Base-by-base conservation (phyloP, 495 filamentous ascomycete species). In the Schizothecium vesticola region DNA sequence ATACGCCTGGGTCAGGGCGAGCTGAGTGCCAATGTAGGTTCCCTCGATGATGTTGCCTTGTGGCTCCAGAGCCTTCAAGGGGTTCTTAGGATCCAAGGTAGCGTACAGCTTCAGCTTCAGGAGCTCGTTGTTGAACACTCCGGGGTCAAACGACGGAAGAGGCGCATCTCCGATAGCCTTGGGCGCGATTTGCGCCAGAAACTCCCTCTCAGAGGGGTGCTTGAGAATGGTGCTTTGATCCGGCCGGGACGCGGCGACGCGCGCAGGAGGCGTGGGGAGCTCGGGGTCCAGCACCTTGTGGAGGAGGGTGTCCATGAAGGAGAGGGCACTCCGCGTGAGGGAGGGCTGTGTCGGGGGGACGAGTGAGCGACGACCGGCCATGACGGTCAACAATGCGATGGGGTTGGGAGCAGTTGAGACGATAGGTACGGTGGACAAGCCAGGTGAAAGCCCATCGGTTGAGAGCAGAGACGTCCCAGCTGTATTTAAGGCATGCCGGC, bases 1-100 rank as follows among this genome's bases (percentile, higher is more conserved):
- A 65, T 81, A 81, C 1, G 76, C 69, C 67, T 82, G 74, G 0
- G 78, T 81, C 55, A 82, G 61, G 7, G 80, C 80, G 3, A 80
- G 64, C 61, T 81, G 77, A 0, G 80, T 82, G 4, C 80, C 80
- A 22, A 72, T 61, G 60, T 80, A 81, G 7, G 72, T 74, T 1
- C 76, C 77, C 60, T 75, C 62, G 23, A 25, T 55, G 19, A 79
- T 72, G 22, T 76, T 72, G 8, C 73, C 76, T 59, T 74, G 62
- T 6, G 75, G 74, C 56, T 68, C 67, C 11, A 58, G 61, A 29
- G 73, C 67, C 4, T 58, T 31, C 10, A 62, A 63, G 0, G 73
- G 71, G 33, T 75, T 36, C n/a, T 68, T 57, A 12, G 69, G 70
- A 51, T 77, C 76, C 43, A 76, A 7, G 11, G 67, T 70, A 3